Conservation (phyloP, 805 yeast genomes). For the Blastobotrys terrestris region DNA sequence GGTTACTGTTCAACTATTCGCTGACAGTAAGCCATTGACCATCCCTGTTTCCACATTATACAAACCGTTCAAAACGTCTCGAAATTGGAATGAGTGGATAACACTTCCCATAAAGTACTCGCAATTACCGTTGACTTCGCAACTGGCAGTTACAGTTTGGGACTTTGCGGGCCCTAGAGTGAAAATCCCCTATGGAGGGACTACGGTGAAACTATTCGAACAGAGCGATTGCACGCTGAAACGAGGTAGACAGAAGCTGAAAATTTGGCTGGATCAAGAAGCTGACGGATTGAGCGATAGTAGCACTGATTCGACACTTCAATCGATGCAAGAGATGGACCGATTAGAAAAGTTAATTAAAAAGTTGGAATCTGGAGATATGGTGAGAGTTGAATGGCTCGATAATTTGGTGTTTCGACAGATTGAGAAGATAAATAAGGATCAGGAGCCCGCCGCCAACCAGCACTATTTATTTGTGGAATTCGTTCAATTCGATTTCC, state of each 20-base stretch:
- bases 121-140: constrained; percentile 62
- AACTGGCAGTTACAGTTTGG: constrained; percentile 56
- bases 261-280: constrained; percentile 35
- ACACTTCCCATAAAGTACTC: constrained; percentile 63
- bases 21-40: constrained; percentile 42
- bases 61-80: constrained; percentile 38
- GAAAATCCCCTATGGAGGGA: constrained; percentile 49
- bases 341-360: constrained; percentile 49
- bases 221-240: constrained; percentile 50
- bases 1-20: constrained; percentile 42
- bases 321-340: constrained; percentile 35
- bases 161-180: constrained; percentile 55
- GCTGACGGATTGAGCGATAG: constrained; percentile 29
- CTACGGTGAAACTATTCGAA: constrained; percentile 57
- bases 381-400: constrained; percentile 60
- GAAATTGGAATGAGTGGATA: constrained; percentile 68
- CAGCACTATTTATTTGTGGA: constrained; percentile 45
- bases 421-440: constrained; percentile 38
- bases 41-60: constrained; percentile 46
- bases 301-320: constrained; percentile 24
- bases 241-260: constrained; percentile 62
- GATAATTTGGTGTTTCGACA: constrained; percentile 58
- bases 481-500: constrained; percentile 61
- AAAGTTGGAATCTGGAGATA: constrained; percentile 62
- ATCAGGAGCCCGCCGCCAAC: constrained; percentile 7